These are phyloP conservation scores for Elaeagnus macrophylla DNA, from an alignment of 306 rosid species.

Conservation along the genomic window DNA sequence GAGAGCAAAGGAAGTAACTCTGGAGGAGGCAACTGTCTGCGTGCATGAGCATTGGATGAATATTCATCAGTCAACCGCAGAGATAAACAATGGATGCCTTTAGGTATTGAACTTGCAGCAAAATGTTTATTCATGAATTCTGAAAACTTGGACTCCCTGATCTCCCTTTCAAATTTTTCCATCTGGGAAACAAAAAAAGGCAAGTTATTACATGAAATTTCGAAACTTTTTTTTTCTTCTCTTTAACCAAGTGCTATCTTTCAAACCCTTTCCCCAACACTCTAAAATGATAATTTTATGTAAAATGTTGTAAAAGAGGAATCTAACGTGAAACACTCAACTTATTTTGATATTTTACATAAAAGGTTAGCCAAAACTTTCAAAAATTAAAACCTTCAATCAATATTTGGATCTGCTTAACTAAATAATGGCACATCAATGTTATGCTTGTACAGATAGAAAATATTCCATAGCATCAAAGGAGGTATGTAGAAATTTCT, in stretches of 20 bases:
- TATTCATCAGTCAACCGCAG: constrained; percentile 98
- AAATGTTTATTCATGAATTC: constrained; percentile 94
- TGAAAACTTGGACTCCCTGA: constrained; percentile 68
- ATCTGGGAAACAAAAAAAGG: constrained; percentile 40
- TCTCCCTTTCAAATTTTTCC: constrained; percentile 87
- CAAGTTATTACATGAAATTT: constrained; percentile 6
- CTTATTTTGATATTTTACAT: no score
- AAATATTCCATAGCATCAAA: no score
- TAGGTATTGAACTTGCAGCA: constrained; percentile 93
- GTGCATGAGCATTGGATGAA: constrained; percentile 95
- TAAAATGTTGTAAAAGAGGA: no score
- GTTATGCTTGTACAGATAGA: no score
- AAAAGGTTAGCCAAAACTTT: no score
- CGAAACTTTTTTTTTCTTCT: not conserved
- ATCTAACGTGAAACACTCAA: no score
- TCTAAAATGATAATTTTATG: not conserved
- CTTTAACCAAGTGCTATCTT: not conserved
- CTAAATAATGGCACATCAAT: no score
- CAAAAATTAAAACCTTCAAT: no score
- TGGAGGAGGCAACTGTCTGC: constrained; percentile 91
- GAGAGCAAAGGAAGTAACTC: constrained; percentile 83
- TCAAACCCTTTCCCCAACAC: not conserved
- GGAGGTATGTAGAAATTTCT: no score
- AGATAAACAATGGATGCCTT: constrained; percentile 89
- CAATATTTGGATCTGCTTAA: no score